Evolutionary conservation across 2,329 filamentous ascomycete species (phyloP), one percentile per base, ranked within the genome.

Genomic region (Aspergillus brasiliensis): DNA sequence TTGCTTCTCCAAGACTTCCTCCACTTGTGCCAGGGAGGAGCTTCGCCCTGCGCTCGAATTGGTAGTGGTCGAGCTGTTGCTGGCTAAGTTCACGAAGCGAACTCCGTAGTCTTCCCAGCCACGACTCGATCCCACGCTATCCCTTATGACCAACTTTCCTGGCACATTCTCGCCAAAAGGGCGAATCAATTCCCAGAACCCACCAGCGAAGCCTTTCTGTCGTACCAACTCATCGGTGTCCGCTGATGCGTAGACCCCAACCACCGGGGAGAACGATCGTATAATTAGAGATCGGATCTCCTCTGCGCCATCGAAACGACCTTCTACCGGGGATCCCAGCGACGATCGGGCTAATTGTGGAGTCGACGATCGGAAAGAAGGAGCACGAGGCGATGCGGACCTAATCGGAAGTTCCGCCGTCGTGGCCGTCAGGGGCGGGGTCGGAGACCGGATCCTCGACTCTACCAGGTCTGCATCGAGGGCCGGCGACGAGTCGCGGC

Each of bases 51-150:
- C 70, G 55, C 73, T 78, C 59, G 69, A 68, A 60, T 74, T 71
- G 51, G 72, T 69, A 25, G 73, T 63, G 21, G 72, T 61, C 23
- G 75, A 77, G 46, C 71, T 71, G 44, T 79, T 77, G 46, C 82
- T 71, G 27, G 80, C 80, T 57, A 96, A 85, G 60, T 86, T 85
- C 5, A 90, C 87, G 74, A 99, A 97, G 57, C 92, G 89, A 59
- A 99, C 84, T 1, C 91, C 89, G 76, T 92, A 99, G 74, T 98
- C 92, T 57, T 97, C 94, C 80, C 90, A 94, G 40, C 86, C 85
- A 71, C 87, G 87, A 72, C 92, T 93, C 46, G 89, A 86, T 8
- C 95, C 94, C 67, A 91, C 88, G 72, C 93, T 97, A 77, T 99
- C 95, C 68, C 95, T 83, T 57, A 98, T 89, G 3, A 91, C 91